phyloP scores from a whole-genome alignment of 805 yeast species.

The Hanseniaspora opuntiae region DNA sequence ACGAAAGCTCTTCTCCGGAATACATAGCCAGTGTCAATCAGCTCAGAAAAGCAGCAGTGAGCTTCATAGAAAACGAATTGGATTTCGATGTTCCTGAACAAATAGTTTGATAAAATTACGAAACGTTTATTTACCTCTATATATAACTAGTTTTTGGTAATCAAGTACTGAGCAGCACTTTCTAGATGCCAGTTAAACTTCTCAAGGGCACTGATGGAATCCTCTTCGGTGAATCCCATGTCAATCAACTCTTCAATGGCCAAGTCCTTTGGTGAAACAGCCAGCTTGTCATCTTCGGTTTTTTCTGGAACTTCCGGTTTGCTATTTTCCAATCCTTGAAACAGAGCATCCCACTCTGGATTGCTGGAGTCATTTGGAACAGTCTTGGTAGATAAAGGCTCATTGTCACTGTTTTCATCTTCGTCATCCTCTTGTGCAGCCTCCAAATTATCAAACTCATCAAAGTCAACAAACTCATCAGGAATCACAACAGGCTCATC shows the following conservation, averaged over 20 bases:
- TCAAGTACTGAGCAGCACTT: constrained; percentile 70
- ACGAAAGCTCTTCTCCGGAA: background rate
- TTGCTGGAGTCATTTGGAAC: constrained; percentile 24
- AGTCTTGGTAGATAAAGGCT: background rate
- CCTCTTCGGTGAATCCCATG: constrained; percentile 70
- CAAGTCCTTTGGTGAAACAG: constrained; percentile 35
- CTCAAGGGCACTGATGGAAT: constrained; percentile 55
- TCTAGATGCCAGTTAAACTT: constrained; percentile 62
- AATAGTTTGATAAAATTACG: background rate
- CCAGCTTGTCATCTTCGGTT: constrained; percentile 18
- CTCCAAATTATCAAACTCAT: constrained; percentile 10
- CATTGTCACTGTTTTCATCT: constrained; percentile 18
- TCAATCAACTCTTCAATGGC: constrained; percentile 70
- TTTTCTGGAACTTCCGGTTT: constrained; percentile 14
- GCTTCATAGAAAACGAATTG: constrained; percentile 1
- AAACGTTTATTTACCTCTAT: background rate
- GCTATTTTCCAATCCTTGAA: constrained; percentile 65
- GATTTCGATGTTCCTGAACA: background rate
- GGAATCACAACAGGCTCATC: constrained; percentile 15
- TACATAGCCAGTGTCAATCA: background rate
- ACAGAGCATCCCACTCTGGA: constrained; percentile 90
- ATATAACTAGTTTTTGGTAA: background rate
- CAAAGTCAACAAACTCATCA: constrained; percentile 14
- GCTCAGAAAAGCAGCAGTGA: background rate
- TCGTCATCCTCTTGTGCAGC: constrained; percentile 13